A percentile compares a stretch with the other conserved stretches of the same genome.
Evolutionary conservation across 345 rosid genomes (phyloP).

Genomic region (Eucalyptus grandis): DNA sequence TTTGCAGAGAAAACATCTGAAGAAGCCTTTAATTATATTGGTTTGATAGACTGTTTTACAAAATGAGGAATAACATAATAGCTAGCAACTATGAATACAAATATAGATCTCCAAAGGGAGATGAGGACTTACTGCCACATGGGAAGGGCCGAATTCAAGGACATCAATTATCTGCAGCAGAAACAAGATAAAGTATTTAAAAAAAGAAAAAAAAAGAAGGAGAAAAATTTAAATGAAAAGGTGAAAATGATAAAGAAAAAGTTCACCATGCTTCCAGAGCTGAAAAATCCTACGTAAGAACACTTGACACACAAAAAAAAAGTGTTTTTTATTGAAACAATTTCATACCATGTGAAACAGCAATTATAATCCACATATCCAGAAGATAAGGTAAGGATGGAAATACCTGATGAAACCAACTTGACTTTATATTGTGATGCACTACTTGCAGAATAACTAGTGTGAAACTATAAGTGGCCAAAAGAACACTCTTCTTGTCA

Average conservation of each 20-base stretch:
- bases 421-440: no score
- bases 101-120: not conserved
- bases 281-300: not conserved
- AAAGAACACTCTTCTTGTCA: no score
- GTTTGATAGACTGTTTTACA: not conserved
- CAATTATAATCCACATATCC: no score
- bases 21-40: not conserved
- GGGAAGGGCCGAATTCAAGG: conserved; percentile 77
- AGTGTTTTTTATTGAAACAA: no score
- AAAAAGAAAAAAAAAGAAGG: not conserved
- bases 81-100: not conserved
- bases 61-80: not conserved
- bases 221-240: not conserved
- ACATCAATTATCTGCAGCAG: conserved; percentile 75
- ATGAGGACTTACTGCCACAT: conserved; percentile 58
- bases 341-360: no score
- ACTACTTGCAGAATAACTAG: no score
- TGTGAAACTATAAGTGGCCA: no score
- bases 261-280: not conserved
- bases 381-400: no score
- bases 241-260: not conserved
- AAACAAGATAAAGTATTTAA: not conserved
- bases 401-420: no score
- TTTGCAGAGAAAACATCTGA: not conserved
- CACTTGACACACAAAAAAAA: no score